Evolutionary conservation across 169 alveolate species (phyloP).

Genomic region (Cryptosporidium viatorum): DNA sequence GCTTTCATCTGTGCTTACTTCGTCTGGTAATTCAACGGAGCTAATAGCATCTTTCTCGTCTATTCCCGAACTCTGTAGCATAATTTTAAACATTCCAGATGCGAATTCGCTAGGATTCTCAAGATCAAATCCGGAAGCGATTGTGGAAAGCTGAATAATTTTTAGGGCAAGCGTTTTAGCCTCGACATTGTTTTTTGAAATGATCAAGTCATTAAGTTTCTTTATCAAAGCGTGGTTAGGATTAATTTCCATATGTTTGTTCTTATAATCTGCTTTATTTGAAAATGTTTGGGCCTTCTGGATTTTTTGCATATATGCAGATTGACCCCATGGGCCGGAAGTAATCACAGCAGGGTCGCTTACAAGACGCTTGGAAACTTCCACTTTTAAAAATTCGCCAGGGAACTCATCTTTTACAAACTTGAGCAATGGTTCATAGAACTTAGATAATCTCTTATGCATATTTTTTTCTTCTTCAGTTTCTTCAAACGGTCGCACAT

Average conservation of each 20-base stretch:
- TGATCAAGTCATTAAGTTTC: slow-evolving; percentile 78
- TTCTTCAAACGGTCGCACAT: slow-evolving; percentile 80
- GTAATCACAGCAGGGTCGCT: slow-evolving; percentile 90
- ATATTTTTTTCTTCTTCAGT: slow-evolving; percentile 83
- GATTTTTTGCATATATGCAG: slow-evolving; percentile 92
- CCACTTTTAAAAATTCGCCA: slow-evolving; percentile 83
- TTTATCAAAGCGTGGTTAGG: slow-evolving; percentile 96
- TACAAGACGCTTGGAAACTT: slow-evolving; percentile 86
- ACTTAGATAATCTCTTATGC: slow-evolving; percentile 85
- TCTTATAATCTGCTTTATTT: slow-evolving; percentile 79
- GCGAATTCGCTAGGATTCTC: slow-evolving; percentile 70
- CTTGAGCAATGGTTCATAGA: slow-evolving; percentile 80
- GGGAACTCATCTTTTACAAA: slow-evolving; percentile 83
- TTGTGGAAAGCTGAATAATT: slow-evolving; percentile 49
- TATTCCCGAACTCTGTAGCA: slow-evolving; percentile 46
- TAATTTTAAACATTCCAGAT: slow-evolving; percentile 35
- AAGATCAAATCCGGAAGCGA: slow-evolving; percentile 70
- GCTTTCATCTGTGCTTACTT: not conserved
- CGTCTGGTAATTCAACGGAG: slow-evolving; percentile 57
- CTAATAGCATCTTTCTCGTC: slow-evolving; percentile 21
- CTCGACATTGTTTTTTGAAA: not conserved
- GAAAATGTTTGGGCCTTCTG: slow-evolving; percentile 87
- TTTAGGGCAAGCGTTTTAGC: slow-evolving; percentile 54
- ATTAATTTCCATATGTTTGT: slow-evolving; percentile 94
- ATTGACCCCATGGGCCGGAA: slow-evolving; percentile 90